Evolutionary conservation across 768 basidiomycete genomes (phyloP).

Genomic region (Clitopilus hobsonii): DNA sequence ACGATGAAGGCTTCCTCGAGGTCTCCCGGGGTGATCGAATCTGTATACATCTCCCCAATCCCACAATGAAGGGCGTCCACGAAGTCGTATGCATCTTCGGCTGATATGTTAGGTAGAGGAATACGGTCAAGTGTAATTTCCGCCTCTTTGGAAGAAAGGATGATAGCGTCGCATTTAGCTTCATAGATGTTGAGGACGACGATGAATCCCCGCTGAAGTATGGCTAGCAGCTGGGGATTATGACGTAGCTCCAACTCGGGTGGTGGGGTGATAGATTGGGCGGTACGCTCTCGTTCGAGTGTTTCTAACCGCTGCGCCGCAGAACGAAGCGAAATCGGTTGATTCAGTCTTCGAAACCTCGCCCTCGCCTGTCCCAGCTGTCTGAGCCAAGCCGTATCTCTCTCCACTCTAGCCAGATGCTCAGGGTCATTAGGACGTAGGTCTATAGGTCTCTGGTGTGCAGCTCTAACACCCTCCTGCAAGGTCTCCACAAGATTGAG

Average conservation of each 20-base stretch:
- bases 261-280: background rate
- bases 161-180: constrained; percentile 16
- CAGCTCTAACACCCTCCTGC: background rate
- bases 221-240: background rate
- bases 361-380: background rate
- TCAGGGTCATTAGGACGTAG: background rate
- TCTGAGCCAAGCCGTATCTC: background rate
- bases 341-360: background rate
- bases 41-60: background rate
- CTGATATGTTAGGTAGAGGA: constrained; percentile 10
- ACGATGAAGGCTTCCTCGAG: background rate
- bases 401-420: background rate
- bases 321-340: background rate
- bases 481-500: background rate
- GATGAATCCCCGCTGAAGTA: constrained; percentile 10
- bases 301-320: background rate
- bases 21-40: background rate
- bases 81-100: constrained; percentile 4
- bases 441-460: background rate
- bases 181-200: constrained; percentile 14
- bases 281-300: background rate
- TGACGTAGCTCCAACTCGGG: background rate
- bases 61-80: background rate
- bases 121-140: constrained; percentile 13
- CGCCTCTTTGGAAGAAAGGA: constrained; percentile 6